Evolutionary conservation across 2,329 filamentous ascomycete species (phyloP).

Genomic region (Escovopsis sp.): DNA sequence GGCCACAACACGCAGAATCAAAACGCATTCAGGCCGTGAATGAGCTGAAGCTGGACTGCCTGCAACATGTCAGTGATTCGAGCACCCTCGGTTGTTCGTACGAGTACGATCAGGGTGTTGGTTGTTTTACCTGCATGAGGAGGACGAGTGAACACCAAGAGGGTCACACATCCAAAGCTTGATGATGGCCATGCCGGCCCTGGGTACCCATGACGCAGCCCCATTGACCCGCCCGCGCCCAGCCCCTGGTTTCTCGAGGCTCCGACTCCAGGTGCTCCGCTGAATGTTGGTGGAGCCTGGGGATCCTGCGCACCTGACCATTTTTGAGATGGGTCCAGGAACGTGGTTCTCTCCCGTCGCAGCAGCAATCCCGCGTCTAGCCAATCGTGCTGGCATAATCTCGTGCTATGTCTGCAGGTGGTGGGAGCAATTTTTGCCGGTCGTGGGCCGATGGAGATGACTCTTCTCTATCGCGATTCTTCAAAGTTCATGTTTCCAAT

Average conservation of each 20-base stretch:
- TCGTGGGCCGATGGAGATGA: no score
- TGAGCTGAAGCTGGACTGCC: not conserved
- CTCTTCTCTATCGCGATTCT: no score
- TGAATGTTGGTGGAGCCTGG: slow-evolving; percentile 4
- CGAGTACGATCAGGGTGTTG: no score
- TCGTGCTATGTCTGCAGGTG: no score
- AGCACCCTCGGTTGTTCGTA: not conserved
- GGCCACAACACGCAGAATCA: not conserved
- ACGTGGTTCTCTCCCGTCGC: not conserved
- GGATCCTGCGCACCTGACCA: slow-evolving; percentile 6
- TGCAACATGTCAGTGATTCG: slow-evolving; percentile 6
- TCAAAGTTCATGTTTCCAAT: no score
- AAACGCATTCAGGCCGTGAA: not conserved
- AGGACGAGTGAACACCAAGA: slow-evolving; percentile 2
- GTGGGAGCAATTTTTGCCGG: no score
- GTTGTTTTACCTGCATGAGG: not conserved
- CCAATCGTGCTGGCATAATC: not conserved
- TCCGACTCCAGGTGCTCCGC: slow-evolving; percentile 1
- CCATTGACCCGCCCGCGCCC: slow-evolving; percentile 1
- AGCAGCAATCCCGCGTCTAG: not conserved
- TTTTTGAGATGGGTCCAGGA: slow-evolving; percentile 7
- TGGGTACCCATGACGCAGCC: slow-evolving; percentile 2
- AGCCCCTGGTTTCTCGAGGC: no score
- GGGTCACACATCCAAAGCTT: not conserved
- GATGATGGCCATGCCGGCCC: slow-evolving; percentile 4